Evolutionary conservation across 805 yeast species (phyloP), one percentile per base, ranked within the genome.

Genomic region (Monosporozyma aerobia): DNA sequence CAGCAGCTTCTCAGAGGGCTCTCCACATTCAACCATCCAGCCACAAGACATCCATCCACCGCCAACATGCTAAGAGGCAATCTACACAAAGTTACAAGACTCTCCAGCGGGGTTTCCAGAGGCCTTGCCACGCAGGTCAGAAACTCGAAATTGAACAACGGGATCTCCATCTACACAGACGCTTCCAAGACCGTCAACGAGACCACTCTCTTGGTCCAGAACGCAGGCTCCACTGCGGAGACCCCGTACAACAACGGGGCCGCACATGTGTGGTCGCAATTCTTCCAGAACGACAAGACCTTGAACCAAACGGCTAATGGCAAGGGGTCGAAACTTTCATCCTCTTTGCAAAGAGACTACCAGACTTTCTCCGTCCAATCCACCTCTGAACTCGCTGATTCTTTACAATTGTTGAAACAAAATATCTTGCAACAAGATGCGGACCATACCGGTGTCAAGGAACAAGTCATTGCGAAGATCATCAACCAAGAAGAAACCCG

Each of bases 161-260:
- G 45, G 45, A 22, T 41, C 25, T 23, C 45, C 5, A 41, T 41
- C 30, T 41, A 41, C 25, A 41, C 45, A 23, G 9, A 22, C 25
- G 30, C 29, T 23, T 41, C 45, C 3, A 6, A 8, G 8, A 8
- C n/a, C 30, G 3, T 10, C 8, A 41, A 41, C 19, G 25, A 22
- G 9, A 41, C 30, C 23, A 44, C 52, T 13, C 39, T 75, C 84
- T 59, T 92, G 94, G 70, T 70, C 84, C 54, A 86, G 77, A 69
- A 84, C 59, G 86, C 90, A 50, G 95, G 95, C 69, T 81, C 92
- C 49, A 76, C 90, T 68, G 70, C 85, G 51, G 95, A 87, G 71
- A 85, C 83, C 71, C 76, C 87, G 45, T 85, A 81, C 79, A 84
- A 82, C 75, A 86, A 87, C 61, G 95, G 95, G 79, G 81, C 83